Evolutionary conservation across 2,329 filamentous ascomycete species (phyloP), one percentile per base, ranked within the genome.

Genomic region (Zasmidium cellare): DNA sequence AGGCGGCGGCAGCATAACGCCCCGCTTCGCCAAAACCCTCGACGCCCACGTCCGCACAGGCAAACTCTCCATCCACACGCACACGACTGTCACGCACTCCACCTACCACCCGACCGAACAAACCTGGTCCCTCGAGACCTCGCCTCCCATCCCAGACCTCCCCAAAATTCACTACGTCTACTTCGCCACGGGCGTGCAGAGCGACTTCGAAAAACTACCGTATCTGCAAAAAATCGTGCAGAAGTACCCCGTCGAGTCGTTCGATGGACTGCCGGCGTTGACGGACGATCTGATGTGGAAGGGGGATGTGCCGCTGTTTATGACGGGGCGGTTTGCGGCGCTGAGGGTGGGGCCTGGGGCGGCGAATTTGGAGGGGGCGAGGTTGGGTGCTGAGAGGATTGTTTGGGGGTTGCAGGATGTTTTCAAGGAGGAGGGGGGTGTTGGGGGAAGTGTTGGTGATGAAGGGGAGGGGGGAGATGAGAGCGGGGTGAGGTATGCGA

Each of bases 261-360:
- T 84, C 22, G 25, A 28, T 28, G 25, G 25, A 5, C 5, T 28
- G 25, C 25, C 25, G 11, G 25, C 25, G 5, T 28, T 28, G 84
- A 92, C 83, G 1, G 84, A 92, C 45, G 89, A 93, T 66, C 76
- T 93, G 59, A 88, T 87, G 81, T 93, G 89, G 90, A 79, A 79
- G 38, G 79, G 86, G 0, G 84, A 84, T n/a, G 82, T 93, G 0
- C 90, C 90, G 1, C 73, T 92, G 1, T 92, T 91, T 67, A 74
- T 90, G 57, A 86, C 87, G 0, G 90, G 88, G 1, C 79, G 85
- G 53, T 74, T 92, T 35, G 89, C 87, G 0, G 84, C 81, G 0
- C 71, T 93, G 64, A 80, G 85, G 56, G 75, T 93, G 0, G 89
- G 90, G 0, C 89, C 90, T 11, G 88, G 86, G 0, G 88, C 87